Percentiles rank a stretch among this genome's conserved stretches.
Evolutionary conservation across 1,284 basidiomycete species (phyloP).

Genomic region (Lignosus rhinocerotis): DNA sequence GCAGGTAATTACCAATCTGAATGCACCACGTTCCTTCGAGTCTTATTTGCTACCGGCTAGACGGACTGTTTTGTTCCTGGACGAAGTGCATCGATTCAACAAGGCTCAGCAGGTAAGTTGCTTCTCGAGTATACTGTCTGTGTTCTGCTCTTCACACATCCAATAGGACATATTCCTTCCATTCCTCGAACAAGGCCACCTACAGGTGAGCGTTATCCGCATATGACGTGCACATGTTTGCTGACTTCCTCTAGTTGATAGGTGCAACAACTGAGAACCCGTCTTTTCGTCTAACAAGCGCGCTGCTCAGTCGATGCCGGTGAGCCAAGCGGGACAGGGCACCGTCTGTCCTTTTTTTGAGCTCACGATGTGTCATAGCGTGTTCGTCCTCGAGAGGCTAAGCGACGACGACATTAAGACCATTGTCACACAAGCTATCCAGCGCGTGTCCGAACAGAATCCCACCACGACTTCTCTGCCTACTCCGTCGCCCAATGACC

Average conservation of each 20-base stretch:
- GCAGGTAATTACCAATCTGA: conserved; percentile 44
- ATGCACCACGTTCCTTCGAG: not conserved
- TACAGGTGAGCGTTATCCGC: conserved; percentile 52
- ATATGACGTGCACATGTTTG: conserved; percentile 16
- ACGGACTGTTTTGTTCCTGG: conserved; percentile 75
- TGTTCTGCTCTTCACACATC: not conserved
- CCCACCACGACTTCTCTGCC: conserved; percentile 2
- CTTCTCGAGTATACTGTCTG: not conserved
- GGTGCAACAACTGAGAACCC: conserved; percentile 94
- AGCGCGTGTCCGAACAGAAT: conserved; percentile 35
- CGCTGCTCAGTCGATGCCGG: conserved; percentile 82
- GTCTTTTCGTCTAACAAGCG: conserved; percentile 80
- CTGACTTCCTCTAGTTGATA: conserved; percentile 51
- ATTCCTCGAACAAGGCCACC: conserved; percentile 76
- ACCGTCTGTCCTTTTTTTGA: not conserved
- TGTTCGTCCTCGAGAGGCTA: conserved; percentile 65
- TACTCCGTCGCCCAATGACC: conserved; percentile 2
- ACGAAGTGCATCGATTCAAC: conserved; percentile 90
- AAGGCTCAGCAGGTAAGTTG: conserved; percentile 74
- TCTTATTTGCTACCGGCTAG: conserved; percentile 34
- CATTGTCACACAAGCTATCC: conserved; percentile 54
- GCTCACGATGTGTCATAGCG: conserved; percentile 37
- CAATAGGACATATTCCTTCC: conserved; percentile 76
- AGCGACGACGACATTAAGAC: conserved; percentile 55
- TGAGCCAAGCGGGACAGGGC: conserved; percentile 34